Evolutionary conservation across 805 yeast genomes (phyloP), one percentile per base, ranked within the genome.

Genomic region (Yarrowia hollandica): DNA sequence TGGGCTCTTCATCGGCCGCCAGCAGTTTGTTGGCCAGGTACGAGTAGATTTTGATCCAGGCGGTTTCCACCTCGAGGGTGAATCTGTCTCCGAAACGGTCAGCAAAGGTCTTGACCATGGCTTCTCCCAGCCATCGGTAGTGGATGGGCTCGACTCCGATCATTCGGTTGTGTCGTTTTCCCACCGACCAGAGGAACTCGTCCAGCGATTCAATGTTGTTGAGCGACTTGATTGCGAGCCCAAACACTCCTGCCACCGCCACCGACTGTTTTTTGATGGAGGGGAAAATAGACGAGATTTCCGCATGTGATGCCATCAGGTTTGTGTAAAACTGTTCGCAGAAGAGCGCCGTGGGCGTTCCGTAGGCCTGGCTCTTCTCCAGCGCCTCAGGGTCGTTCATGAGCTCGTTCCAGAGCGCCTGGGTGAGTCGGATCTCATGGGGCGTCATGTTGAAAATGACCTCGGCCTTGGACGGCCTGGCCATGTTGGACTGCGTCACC

Each of bases 251-350:
- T 0, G 92, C 90, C 74, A 88, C 85, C 7, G 91, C 80, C 14
- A 82, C 80, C 0, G 94, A 90, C 72, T 89, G 96, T 68, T 86
- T 90, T 62, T 80, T 79, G 63, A 88, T 82, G 5, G 88, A 82
- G 0, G 96, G 95, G 69, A 86, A 87, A 67, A 83, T 68, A 35
- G 74, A 76, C 64, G 84, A 89, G 62, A 89, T 74, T 12, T 73
- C 74, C 0, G 88, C 83, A 64, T 79, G 82, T 79, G 82, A 79
- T 0, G 80, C 70, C 34, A 88, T 73, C 55, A 88, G 71, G 67
- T 87, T 88, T 56, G 83, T 79, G 71, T 88, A 88, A 67, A 88
- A 80, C 69, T 88, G 95, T 58, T 84, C 77, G 67, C 92, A 86
- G 68, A 88, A 88, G 26, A 86, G 71, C 1, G 88, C 82, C 18